phyloP scores from a whole-genome alignment of 805 yeast genomes.

The Cephaloascus fragrans region DNA sequence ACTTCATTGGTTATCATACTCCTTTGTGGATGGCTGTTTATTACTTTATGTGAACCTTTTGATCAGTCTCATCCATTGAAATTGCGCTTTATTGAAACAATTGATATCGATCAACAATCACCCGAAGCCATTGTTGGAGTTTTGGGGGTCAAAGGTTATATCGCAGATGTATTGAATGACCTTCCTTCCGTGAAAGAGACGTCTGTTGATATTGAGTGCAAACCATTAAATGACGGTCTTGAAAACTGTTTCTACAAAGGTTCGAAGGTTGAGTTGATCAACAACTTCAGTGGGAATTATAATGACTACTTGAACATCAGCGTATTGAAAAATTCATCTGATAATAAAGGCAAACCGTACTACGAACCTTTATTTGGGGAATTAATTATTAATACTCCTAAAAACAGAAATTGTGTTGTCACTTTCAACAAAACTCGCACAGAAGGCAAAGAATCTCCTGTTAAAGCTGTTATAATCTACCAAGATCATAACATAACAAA shows the following conservation, averaged over 20 bases:
- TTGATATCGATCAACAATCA: constrained; percentile 31
- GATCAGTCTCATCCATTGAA: constrained; percentile 57
- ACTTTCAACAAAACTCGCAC: constrained; percentile 44
- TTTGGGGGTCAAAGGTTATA: constrained; percentile 40
- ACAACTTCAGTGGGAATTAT: constrained; percentile 19
- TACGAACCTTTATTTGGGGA: constrained; percentile 63
- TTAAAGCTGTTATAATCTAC: constrained; percentile 49
- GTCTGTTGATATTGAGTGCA: constrained; percentile 22
- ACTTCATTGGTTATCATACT: constrained; percentile 25
- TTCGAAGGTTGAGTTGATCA: constrained; percentile 34
- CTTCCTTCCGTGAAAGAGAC: constrained; percentile 51
- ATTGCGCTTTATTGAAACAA: constrained; percentile 55
- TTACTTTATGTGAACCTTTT: constrained; percentile 46
- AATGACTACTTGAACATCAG: constrained; percentile 39
- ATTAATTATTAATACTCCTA: constrained; percentile 43
- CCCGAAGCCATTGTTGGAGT: constrained; percentile 30
- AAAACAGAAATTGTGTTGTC: constrained; percentile 57
- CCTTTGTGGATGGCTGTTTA: constrained; percentile 23
- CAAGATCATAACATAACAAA: constrained; percentile 16
- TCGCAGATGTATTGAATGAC: constrained; percentile 39
- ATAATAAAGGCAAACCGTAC: constrained; percentile 31
- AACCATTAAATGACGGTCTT: constrained; percentile 29
- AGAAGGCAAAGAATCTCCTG: constrained; percentile 40
- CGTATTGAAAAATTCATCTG: constrained; percentile 39
- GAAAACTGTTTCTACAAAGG: constrained; percentile 47